These are phyloP conservation scores for Penicillium sp. DNA, from an alignment of 2,329 filamentous ascomycete genomes.

Conservation along the genomic window DNA sequence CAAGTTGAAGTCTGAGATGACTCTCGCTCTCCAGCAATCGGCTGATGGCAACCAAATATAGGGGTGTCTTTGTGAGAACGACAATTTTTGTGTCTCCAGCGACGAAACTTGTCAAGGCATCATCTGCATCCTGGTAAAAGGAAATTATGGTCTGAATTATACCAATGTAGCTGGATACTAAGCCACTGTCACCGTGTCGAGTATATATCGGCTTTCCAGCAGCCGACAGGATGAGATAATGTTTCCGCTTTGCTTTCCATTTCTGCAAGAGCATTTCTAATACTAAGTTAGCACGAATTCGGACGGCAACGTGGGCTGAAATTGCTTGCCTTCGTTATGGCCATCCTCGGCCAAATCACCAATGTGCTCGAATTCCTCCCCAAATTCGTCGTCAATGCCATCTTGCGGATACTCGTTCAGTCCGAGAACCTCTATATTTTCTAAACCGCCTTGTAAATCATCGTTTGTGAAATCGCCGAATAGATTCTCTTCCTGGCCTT, in stretches of 20 bases:
- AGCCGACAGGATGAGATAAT: slow-evolving; percentile 93
- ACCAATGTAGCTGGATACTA: slow-evolving; percentile 92
- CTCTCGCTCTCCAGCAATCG: slow-evolving; percentile 86
- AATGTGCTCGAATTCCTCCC: slow-evolving; percentile 70
- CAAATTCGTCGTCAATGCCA: slow-evolving; percentile 63
- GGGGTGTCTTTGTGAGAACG: slow-evolving; percentile 74
- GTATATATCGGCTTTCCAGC: slow-evolving; percentile 98
- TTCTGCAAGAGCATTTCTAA: slow-evolving; percentile 54
- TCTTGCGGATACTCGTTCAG: slow-evolving; percentile 37
- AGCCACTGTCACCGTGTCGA: slow-evolving; percentile 80
- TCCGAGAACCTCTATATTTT: slow-evolving; percentile 29
- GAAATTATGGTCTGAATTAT: slow-evolving; percentile 97
- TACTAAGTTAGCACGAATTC: slow-evolving; percentile 12
- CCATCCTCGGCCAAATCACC: slow-evolving; percentile 55
- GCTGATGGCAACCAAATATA: slow-evolving; percentile 93
- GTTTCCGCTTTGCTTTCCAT: slow-evolving; percentile 93
- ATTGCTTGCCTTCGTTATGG: slow-evolving; percentile 53
- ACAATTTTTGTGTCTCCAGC: slow-evolving; percentile 86
- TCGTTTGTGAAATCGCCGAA: slow-evolving; percentile 63
- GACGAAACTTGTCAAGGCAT: slow-evolving; percentile 76
- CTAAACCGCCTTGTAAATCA: slow-evolving; percentile 36
- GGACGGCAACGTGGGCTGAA: not conserved
- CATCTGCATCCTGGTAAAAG: slow-evolving; percentile 79
- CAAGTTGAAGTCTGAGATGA: slow-evolving; percentile 81
- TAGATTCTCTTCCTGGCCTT: slow-evolving; percentile 75